These are phyloP conservation scores for Fraxinus cuspidata DNA, from an alignment of 257 asterid species.

Conservation along the genomic window DNA sequence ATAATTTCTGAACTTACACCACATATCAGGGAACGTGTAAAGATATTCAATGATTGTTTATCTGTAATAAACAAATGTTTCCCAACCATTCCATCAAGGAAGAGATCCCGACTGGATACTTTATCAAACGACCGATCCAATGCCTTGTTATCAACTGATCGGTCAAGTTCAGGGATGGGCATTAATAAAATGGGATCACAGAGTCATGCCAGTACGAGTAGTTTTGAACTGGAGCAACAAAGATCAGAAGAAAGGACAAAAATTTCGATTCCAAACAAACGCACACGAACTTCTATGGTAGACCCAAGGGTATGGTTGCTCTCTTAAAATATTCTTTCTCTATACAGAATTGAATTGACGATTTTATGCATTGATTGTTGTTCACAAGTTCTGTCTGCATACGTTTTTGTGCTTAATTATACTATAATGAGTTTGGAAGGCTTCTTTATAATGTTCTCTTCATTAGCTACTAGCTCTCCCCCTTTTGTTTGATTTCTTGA, in stretches of 20 bases:
- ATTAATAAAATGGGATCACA: constrained; percentile 61
- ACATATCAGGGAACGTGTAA: constrained; percentile 78
- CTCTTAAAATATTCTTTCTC: not conserved
- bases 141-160: constrained; percentile 57
- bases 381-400: constrained; percentile 4
- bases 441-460: constrained; percentile 10
- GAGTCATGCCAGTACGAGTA: constrained; percentile 54
- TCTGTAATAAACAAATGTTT: constrained; percentile 82
- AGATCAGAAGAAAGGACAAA: constrained; percentile 67
- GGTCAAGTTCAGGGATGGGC: constrained; percentile 54
- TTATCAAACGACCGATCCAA: constrained; percentile 67
- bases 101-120: constrained; percentile 81
- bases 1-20: constrained; percentile 28
- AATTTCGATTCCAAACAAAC: constrained; percentile 70
- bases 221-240: constrained; percentile 70
- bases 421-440: constrained; percentile 2
- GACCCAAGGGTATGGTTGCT: constrained; percentile 55
- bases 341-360: not conserved
- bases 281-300: constrained; percentile 83
- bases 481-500: constrained; percentile 21
- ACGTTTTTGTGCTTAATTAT: constrained; percentile 5
- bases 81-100: constrained; percentile 77
- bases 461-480: constrained; percentile 16
- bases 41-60: constrained; percentile 74
- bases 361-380: not conserved